These are phyloP conservation scores for Sclerotiophoma versabilis DNA, from an alignment of 2,329 filamentous ascomycete species.

Conservation along the genomic window DNA sequence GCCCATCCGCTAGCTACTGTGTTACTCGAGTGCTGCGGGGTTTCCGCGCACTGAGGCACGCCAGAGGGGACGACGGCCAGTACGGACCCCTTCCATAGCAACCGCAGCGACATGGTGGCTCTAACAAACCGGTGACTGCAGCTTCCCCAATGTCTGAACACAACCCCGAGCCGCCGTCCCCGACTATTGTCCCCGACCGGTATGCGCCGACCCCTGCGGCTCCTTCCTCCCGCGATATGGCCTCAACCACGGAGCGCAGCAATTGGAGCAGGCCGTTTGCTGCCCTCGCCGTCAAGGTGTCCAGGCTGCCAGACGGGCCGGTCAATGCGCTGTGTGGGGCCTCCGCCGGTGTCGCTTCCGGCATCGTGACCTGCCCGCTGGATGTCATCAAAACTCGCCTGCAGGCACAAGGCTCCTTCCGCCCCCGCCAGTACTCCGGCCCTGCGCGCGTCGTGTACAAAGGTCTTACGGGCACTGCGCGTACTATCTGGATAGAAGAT, in stretches of 20 bases:
- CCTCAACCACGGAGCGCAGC: slow-evolving; percentile 23
- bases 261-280: slow-evolving; percentile 36
- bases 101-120: slow-evolving; percentile 10
- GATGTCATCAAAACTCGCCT: slow-evolving; percentile 99
- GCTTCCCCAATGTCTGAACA: slow-evolving; percentile 48
- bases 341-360: slow-evolving; percentile 88
- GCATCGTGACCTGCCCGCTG: slow-evolving; percentile 92
- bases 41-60: slow-evolving; percentile 52
- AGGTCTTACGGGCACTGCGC: slow-evolving; percentile 85
- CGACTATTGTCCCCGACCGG: slow-evolving; percentile 38
- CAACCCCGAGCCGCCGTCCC: slow-evolving; percentile 47
- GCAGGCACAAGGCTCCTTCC: slow-evolving; percentile 90
- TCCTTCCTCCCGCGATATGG: slow-evolving; percentile 26
- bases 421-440: slow-evolving; percentile 58
- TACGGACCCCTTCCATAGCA: slow-evolving; percentile 26
- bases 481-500: slow-evolving; percentile 85
- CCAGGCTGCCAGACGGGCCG: slow-evolving; percentile 61
- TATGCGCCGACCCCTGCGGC: slow-evolving; percentile 41
- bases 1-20: slow-evolving; percentile 51
- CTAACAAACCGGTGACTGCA: slow-evolving; percentile 35
- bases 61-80: slow-evolving; percentile 49
- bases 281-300: slow-evolving; percentile 50
- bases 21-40: slow-evolving; percentile 53
- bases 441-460: slow-evolving; percentile 72
- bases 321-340: slow-evolving; percentile 88